Percentiles rank a stretch among this genome's conserved stretches.
Evolutionary conservation across 2,329 filamentous ascomycete genomes (phyloP).

Genomic region (Diplocarpon mali): DNA sequence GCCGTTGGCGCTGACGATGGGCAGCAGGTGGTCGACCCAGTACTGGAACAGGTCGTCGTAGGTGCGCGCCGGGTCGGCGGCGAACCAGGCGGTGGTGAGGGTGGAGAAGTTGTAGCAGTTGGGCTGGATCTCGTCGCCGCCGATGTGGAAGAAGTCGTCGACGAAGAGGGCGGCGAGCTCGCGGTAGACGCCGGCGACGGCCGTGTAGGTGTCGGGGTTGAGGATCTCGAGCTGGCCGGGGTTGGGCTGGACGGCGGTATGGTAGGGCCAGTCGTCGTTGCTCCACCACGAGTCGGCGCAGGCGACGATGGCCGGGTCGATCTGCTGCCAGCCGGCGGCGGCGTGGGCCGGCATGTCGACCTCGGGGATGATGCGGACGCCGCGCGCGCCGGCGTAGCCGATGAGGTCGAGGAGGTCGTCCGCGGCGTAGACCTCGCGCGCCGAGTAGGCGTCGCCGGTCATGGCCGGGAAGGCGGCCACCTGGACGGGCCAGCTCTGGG

Average conservation of each 20-base stretch:
- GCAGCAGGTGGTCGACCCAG: conserved; percentile 52
- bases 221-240: conserved; percentile 55
- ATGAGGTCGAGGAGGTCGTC: conserved; percentile 56
- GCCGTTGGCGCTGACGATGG: conserved; percentile 44
- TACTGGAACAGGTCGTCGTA: conserved; percentile 60
- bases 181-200: conserved; percentile 42
- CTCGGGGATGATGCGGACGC: conserved; percentile 61
- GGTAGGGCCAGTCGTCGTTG: conserved; percentile 46
- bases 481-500: conserved; percentile 74
- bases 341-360: conserved; percentile 74
- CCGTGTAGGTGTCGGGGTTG: conserved; percentile 56
- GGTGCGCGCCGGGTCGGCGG: conserved; percentile 58
- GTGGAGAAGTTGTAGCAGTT: conserved; percentile 47
- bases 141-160: conserved; percentile 72
- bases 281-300: conserved; percentile 49
- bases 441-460: conserved; percentile 61
- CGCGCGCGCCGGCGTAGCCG: conserved; percentile 54
- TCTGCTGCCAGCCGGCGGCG: conserved; percentile 45
- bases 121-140: conserved; percentile 62
- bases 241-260: conserved; percentile 50
- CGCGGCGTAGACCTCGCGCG: conserved; percentile 53
- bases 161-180: conserved; percentile 62
- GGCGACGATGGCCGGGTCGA: conserved; percentile 53
- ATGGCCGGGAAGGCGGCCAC: conserved; percentile 63
- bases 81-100: conserved; percentile 45